These are phyloP conservation scores for Sarocladiaceae sp. DNA, from an alignment of 2,329 filamentous ascomycete species.

Conservation along the genomic window DNA sequence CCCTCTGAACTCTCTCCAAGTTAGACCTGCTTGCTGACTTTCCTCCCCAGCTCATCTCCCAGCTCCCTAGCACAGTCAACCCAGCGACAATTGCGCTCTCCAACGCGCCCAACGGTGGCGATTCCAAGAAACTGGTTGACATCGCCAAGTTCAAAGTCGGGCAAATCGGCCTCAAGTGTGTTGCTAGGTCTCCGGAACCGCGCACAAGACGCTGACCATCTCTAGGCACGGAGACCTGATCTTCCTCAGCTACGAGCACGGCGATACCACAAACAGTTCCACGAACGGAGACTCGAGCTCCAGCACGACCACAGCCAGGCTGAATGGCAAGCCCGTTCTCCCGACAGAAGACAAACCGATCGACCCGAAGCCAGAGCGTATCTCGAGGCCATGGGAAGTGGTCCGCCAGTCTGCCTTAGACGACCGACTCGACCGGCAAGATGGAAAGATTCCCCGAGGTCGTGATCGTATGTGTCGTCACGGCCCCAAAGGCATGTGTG, in stretches of 20 bases:
- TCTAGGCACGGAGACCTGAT: conserved; percentile 82
- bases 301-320: conserved; percentile 50
- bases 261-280: conserved; percentile 30
- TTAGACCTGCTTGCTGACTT: conserved; percentile 12
- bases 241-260: conserved; percentile 72
- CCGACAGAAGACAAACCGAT: conserved; percentile 62
- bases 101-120: conserved; percentile 51
- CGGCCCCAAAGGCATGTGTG: conserved; percentile 96
- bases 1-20: not conserved
- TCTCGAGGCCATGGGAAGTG: conserved; percentile 64
- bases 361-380: conserved; percentile 59
- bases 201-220: not conserved
- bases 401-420: conserved; percentile 85
- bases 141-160: conserved; percentile 49
- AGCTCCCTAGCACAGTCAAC: conserved; percentile 57
- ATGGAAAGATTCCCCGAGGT: conserved; percentile 80
- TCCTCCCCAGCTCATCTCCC: conserved; percentile 42
- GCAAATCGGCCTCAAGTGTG: conserved; percentile 55
- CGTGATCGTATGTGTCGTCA: conserved; percentile 92
- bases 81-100: conserved; percentile 54
- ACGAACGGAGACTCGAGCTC: conserved; percentile 31
- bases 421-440: conserved; percentile 74
- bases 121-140: conserved; percentile 52
- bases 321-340: conserved; percentile 72
- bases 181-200: not conserved